Percentiles rank a stretch among this genome's conserved stretches.
These are phyloP conservation scores for Fusarium sp. DNA, from an alignment of 2,329 filamentous ascomycete genomes.

Conservation along the genomic window DNA sequence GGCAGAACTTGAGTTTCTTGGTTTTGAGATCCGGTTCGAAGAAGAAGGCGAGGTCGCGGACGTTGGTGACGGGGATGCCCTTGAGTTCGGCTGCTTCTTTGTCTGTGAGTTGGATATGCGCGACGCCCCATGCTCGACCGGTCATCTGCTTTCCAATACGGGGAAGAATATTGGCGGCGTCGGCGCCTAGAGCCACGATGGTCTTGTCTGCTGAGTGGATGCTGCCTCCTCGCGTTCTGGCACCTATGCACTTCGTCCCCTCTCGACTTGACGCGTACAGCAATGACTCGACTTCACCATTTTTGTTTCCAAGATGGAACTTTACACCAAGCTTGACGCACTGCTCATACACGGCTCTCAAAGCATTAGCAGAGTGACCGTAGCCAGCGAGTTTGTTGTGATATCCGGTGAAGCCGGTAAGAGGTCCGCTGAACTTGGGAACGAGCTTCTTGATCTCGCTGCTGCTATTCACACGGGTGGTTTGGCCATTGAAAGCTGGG, in stretches of 20 bases:
- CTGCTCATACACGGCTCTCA: constrained; percentile 18
- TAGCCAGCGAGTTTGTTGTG: constrained; percentile 26
- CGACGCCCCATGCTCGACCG: constrained; percentile 21
- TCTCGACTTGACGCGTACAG: constrained; percentile 12
- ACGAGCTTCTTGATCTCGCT: constrained; percentile 21
- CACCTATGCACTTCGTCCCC: constrained; percentile 15
- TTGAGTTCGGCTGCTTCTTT: constrained; percentile 13
- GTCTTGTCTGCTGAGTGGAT: constrained; percentile 26
- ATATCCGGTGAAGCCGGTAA: constrained; percentile 15
- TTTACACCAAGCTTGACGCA: constrained; percentile 24
- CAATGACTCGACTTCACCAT: constrained; percentile 24
- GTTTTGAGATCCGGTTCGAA: constrained; percentile 20
- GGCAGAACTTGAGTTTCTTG: constrained; percentile 31
- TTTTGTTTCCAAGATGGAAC: constrained; percentile 1
- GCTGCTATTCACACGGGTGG: background rate
- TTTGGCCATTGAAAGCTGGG: constrained; percentile 19
- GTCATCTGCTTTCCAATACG: constrained; percentile 29
- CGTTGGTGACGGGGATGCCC: constrained; percentile 25
- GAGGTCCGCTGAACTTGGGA: constrained; percentile 14
- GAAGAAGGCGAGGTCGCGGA: constrained; percentile 26
- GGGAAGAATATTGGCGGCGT: constrained; percentile 13
- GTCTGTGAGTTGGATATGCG: constrained; percentile 23
- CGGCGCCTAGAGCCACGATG: constrained; percentile 10
- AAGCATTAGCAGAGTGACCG: constrained; percentile 19
- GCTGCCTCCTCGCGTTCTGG: background rate